Conservation (phyloP, 352 stramenopile species). For the Globisporangium spinosum region DNA sequence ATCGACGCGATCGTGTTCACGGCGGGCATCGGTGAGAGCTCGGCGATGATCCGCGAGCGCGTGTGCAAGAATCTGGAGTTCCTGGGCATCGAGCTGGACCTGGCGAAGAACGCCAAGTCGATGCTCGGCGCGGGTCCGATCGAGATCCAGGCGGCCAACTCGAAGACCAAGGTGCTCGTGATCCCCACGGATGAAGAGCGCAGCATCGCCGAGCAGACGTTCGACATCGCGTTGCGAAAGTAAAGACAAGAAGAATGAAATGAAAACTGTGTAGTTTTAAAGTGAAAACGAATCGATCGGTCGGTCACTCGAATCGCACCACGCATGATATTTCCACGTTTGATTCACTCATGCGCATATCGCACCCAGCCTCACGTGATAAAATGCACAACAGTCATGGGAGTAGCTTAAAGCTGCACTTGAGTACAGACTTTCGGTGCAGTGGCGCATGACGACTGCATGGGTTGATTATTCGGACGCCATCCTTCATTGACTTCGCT, state of each 20-base stretch:
- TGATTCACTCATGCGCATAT: not conserved
- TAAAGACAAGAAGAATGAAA: constrained; percentile 15
- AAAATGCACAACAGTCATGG: not conserved
- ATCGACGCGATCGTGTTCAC: constrained; percentile 89
- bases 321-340: not conserved
- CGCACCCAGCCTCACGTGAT: not conserved
- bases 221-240: constrained; percentile 49
- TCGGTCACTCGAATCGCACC: not conserved
- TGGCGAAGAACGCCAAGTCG: constrained; percentile 59
- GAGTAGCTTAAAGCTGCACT: not conserved
- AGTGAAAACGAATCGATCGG: not conserved
- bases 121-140: constrained; percentile 55
- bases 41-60: constrained; percentile 69
- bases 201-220: constrained; percentile 87
- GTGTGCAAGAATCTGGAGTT: constrained; percentile 60
- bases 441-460: not conserved
- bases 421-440: not conserved
- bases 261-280: not conserved
- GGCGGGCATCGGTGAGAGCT: constrained; percentile 85
- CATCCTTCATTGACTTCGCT: not conserved
- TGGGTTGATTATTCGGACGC: not conserved
- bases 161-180: constrained; percentile 71
- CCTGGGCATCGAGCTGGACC: constrained; percentile 74
- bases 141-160: constrained; percentile 51
- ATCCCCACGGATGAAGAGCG: constrained; percentile 90